Base-by-base conservation (phyloP, 2,329 filamentous ascomycete species). In the Graphilbum fragrans region DNA sequence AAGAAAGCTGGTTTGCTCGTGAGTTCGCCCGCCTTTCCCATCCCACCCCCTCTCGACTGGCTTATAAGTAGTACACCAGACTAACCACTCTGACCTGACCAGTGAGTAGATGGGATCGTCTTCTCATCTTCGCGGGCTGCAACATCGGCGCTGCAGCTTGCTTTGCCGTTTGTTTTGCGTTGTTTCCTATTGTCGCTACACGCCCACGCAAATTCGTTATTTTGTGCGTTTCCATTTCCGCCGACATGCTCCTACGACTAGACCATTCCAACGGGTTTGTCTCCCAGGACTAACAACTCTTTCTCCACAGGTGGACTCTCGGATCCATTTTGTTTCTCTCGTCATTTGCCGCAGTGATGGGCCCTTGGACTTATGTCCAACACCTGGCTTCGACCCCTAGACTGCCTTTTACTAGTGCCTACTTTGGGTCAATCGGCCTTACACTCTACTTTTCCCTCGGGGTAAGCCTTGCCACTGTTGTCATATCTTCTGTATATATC, bases 41-140 rank as follows among this genome's bases (percentile, higher is more conserved):
- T 12, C 5, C 31, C 42, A 43, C 52, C 45, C 35, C 52, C 34
- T 32, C 39, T 46, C 43, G 40, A 47, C 55, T 53, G 47, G 49
- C 49, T 48, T 46, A 22, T 42, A 6, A 16, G 20, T 33, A 29
- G 25, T 38, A 4, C n/a, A n/a, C n/a, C n/a, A n/a, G n/a, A n/a
- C n/a, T n/a, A n/a, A n/a, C n/a, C n/a, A n/a, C 14, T 7, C 29
- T 55, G 55, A 57, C 64, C 39, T 23, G 23, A 22, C 45, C 52
- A 96, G 92, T 98, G 68, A 94, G 86, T 66, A 78, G 90, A 66
- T 96, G 90, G 92, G 92, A 98, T 65, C 84, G 90, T 44, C 67
- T 96, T 57, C 72, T 98, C 59, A 76, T 96, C 55, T 98, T 98
- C 63, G 81, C 76, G 50, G 86, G 81, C 56, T 93, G 90, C 67